Evolutionary conservation across 192 early-diverging fungal genomes (phyloP).

Genomic region (Backusella psychrophila): DNA sequence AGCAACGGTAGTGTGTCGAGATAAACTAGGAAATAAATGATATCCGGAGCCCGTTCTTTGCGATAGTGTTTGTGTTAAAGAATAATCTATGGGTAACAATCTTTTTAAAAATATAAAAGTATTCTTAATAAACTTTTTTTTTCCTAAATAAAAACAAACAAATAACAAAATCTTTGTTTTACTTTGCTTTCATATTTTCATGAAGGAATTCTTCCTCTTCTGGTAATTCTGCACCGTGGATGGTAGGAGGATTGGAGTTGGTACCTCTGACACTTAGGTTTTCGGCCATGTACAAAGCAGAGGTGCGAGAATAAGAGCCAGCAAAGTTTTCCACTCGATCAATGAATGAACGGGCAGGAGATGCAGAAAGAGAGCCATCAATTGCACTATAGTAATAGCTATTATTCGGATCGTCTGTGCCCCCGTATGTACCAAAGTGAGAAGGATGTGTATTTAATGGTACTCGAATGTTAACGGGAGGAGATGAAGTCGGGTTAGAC

Average conservation of each 20-base stretch:
- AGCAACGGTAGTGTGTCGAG: conserved; percentile 25
- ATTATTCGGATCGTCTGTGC: not conserved
- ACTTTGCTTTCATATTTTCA: conserved; percentile 7
- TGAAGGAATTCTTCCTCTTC: conserved; percentile 10
- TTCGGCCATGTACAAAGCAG: conserved; percentile 29
- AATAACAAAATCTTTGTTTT: not conserved
- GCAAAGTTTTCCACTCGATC: conserved; percentile 20
- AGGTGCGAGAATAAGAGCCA: conserved; percentile 30
- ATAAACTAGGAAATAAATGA: conserved; percentile 21
- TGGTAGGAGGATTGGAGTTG: not conserved
- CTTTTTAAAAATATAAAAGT: not conserved
- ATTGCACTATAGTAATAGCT: conserved; percentile 3
- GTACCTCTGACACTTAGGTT: conserved; percentile 3
- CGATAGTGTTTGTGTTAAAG: conserved; percentile 10
- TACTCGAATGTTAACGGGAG: not conserved
- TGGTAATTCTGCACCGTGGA: not conserved
- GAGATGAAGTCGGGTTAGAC: not conserved
- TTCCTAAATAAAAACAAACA: not conserved
- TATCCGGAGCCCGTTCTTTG: not conserved
- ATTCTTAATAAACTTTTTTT: not conserved
- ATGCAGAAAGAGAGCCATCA: not conserved
- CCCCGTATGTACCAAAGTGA: not conserved
- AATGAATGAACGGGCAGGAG: conserved; percentile 4
- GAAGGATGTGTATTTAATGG: conserved; percentile 17
- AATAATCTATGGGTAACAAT: conserved; percentile 10